Evolutionary conservation across 257 asterid species (phyloP).

Genomic region (Anisodus acutangulus): DNA sequence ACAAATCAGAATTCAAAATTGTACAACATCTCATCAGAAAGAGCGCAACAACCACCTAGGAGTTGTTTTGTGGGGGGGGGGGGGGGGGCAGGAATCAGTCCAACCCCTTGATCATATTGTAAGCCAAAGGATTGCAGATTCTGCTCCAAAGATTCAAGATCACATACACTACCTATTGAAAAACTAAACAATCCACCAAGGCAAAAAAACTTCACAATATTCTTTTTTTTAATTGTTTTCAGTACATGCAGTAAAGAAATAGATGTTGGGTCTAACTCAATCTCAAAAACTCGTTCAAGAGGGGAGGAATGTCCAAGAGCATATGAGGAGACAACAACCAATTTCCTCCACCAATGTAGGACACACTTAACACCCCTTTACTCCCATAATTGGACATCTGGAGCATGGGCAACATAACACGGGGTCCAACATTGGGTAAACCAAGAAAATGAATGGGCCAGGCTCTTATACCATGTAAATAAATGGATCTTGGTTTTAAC

Average conservation of each 20-base stretch:
- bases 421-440: background rate
- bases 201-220: background rate
- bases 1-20: background rate
- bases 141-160: background rate
- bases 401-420: background rate
- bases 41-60: background rate
- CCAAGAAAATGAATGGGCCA: background rate
- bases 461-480: background rate
- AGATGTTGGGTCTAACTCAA: background rate
- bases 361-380: background rate
- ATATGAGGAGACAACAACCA: background rate
- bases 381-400: background rate
- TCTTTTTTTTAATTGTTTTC: background rate
- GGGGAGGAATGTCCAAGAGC: background rate
- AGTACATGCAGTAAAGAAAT: background rate
- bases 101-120: background rate
- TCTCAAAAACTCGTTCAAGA: background rate
- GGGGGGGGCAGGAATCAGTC: background rate
- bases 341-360: slow-evolving; percentile 7
- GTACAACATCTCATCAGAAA: background rate
- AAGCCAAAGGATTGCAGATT: background rate
- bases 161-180: background rate
- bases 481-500: background rate
- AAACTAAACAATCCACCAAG: background rate
- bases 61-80: background rate